Evolutionary conservation across 2,329 filamentous ascomycete genomes (phyloP).

Genomic region (Monilinia fructigena): DNA sequence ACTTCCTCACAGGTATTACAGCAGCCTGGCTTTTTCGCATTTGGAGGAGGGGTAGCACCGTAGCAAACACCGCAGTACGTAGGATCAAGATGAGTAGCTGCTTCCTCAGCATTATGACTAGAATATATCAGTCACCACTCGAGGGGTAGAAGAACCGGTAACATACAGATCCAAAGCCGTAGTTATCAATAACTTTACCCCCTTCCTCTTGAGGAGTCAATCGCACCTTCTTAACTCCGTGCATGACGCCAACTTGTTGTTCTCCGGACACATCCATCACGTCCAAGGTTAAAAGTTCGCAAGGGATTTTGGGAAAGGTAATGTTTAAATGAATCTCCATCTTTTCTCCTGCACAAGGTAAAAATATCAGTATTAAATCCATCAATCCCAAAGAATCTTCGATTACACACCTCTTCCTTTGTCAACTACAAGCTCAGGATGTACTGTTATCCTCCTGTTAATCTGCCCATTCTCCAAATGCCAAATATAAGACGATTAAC

Average conservation of each 20-base stretch:
- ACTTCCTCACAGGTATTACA: slow-evolving; percentile 98
- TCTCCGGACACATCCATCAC: slow-evolving; percentile 99
- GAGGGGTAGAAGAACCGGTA: slow-evolving; percentile 26
- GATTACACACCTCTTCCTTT: slow-evolving; percentile 77
- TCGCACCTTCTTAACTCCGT: slow-evolving; percentile 89
- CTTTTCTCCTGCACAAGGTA: slow-evolving; percentile 68
- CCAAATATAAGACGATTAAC: slow-evolving; percentile 81
- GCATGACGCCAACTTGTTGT: slow-evolving; percentile 89
- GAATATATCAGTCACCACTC: slow-evolving; percentile 24
- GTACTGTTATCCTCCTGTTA: slow-evolving; percentile 85
- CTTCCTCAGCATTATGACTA: slow-evolving; percentile 64
- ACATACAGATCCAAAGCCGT: slow-evolving; percentile 64
- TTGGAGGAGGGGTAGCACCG: slow-evolving; percentile 71
- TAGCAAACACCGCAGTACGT: slow-evolving; percentile 93
- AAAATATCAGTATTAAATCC: slow-evolving; percentile 15
- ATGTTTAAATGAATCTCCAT: slow-evolving; percentile 99
- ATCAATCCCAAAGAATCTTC: neutral
- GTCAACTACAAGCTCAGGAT: slow-evolving; percentile 92
- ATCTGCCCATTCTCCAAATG: slow-evolving; percentile 94
- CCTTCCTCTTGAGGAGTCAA: slow-evolving; percentile 71
- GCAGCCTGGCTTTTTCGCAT: slow-evolving; percentile 78
- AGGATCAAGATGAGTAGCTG: slow-evolving; percentile 78
- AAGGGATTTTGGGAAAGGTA: slow-evolving; percentile 89
- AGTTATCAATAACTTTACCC: slow-evolving; percentile 68
- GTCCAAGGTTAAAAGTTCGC: slow-evolving; percentile 92